Evolutionary conservation across 2,329 filamentous ascomycete species (phyloP), one percentile per base, ranked within the genome.

Genomic region (Colletotrichum cuscutae): DNA sequence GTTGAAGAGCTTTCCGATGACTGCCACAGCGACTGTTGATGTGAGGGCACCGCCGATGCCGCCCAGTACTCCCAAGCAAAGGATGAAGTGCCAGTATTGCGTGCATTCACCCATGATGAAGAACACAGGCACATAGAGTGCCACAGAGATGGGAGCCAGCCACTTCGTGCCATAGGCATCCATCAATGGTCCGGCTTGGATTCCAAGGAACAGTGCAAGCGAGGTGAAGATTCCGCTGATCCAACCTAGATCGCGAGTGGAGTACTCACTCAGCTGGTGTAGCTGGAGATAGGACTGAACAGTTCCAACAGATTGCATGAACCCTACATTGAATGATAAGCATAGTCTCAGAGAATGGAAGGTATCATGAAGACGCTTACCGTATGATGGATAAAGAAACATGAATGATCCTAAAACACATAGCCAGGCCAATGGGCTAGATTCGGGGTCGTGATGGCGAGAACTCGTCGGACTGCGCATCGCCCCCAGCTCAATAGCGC

Each of bases 101-200:
- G 76, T 78, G 75, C 86, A 88, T 65, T 87, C 79, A 0, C 84
- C 86, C 35, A 88, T 80, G 3, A 88, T 74, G 11, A 88, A 80
- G 64, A 87, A 84, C 52, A 82, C 82, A 2, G 79, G 74, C 1
- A 86, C 77, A 58, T 82, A 85, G 0, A 79, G 75, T 2, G 79
- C 73, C 0, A 81, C 81, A 5, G 85, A 85, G 6, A 80, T 68
- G 4, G 84, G 76, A 0, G 82, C 78, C 15, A 88, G 78, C 28
- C 82, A 70, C 6, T 81, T 79, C 0, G 86, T 84, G 0, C 86
- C 87, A 52, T 87, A 85, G 0, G 80, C 80, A 68, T 88, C 86
- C 69, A 87, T 86, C 4, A 88, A 70, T 1, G 86, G 86, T 0
- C 86, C 86, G 8, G 86, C 81, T 75, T 86, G 85, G 5, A 88